Base-by-base conservation (phyloP, 139 green algal species). In the Desmodesmus armatus region DNA sequence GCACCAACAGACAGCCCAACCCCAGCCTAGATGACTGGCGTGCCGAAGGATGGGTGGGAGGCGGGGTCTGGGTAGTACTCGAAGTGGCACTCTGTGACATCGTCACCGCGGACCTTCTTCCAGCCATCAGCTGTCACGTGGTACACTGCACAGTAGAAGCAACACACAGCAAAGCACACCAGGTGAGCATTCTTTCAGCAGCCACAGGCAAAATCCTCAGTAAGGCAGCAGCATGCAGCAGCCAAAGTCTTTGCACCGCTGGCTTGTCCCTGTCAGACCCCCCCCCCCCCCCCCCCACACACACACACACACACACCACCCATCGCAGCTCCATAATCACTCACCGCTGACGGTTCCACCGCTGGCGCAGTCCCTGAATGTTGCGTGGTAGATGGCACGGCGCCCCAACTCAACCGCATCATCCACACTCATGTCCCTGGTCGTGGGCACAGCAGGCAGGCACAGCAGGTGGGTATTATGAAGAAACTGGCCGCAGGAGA, bases 301-400 rank as follows among this genome's bases (percentile, higher is more conserved):
- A n/a, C n/a, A n/a, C n/a, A n/a, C n/a, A n/a, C n/a, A n/a, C n/a
- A n/a, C n/a, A n/a, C n/a, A n/a, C n/a, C n/a, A n/a, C n/a, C n/a
- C n/a, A n/a, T n/a, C n/a, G n/a, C n/a, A n/a, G n/a, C n/a, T n/a
- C n/a, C n/a, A n/a, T n/a, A n/a, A n/a, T n/a, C 44, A 60, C 91
- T 82, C 82, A 96, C 94, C 93, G 77, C 93, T 97, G 70, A 98
- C 97, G 17, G 96, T 99, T 70, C 98, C 98, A 53, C 98, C 98
- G 41, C 91, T 97, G 29, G 95, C 95, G n/a, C 96, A 96, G 89
- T 99, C 98, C 11, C 98, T 90, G 90, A 99, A 99, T 35, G 96
- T 99, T 63, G 98, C 98, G 87, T 99, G 98, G 91, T 99, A 99
- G 89, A 99, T 99, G 63, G 98, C 90, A 9, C 97, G 87, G 60